A percentile compares a stretch with the other conserved stretches of the same genome.
Conservation (phyloP, 768 basidiomycete species). For the Mycena pura region DNA sequence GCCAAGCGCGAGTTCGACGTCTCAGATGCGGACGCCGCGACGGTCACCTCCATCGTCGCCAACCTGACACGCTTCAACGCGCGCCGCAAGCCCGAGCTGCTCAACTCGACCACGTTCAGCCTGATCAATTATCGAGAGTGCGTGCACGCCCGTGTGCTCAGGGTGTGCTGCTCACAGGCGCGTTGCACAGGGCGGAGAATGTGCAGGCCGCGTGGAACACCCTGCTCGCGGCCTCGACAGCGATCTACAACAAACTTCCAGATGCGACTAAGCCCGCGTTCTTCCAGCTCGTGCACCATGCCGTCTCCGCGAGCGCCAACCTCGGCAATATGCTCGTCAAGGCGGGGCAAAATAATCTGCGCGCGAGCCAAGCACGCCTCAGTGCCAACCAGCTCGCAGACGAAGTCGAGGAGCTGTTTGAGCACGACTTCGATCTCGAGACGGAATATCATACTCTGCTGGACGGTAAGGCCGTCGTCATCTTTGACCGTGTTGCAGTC, state of each 20-base stretch:
- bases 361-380: constrained; percentile 67
- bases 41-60: constrained; percentile 58
- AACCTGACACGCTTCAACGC: constrained; percentile 65
- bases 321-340: constrained; percentile 63
- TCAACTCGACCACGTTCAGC: constrained; percentile 67
- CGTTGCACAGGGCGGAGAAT: constrained; percentile 58
- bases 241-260: constrained; percentile 61
- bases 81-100: constrained; percentile 69
- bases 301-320: constrained; percentile 64
- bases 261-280: constrained; percentile 59
- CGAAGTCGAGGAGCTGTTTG: constrained; percentile 61
- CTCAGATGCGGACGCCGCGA: constrained; percentile 42
- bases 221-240: constrained; percentile 55
- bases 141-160: constrained; percentile 29
- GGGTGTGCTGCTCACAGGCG: background rate
- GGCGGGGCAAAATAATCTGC: constrained; percentile 66
- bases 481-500: background rate
- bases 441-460: constrained; percentile 64
- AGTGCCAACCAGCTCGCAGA: constrained; percentile 66
- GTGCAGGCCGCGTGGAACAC: constrained; percentile 58
- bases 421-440: constrained; percentile 67
- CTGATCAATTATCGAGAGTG: constrained; percentile 74
- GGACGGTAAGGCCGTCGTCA: constrained; percentile 46
- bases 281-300: constrained; percentile 76
- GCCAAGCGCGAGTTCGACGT: constrained; percentile 70